phyloP scores from a whole-genome alignment of 2,329 filamentous ascomycete species.

The Metarhizium rileyi region DNA sequence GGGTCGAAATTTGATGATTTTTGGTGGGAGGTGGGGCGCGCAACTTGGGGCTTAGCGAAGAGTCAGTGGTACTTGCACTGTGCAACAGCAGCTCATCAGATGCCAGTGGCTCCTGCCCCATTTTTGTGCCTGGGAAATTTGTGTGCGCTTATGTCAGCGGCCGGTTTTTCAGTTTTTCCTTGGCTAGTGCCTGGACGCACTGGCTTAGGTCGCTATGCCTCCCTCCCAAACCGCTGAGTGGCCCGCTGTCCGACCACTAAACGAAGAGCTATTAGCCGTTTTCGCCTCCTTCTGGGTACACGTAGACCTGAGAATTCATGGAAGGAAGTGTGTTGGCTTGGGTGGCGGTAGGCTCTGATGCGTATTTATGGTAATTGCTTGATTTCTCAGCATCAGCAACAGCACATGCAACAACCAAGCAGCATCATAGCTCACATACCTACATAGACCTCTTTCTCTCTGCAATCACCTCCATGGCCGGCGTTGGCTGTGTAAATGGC shows the following conservation, averaged over 20 bases:
- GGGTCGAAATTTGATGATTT: slow-evolving; percentile 31
- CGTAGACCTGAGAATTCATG: neutral
- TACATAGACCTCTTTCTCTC: neutral
- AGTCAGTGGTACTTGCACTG: too few species aligned
- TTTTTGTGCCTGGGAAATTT: neutral
- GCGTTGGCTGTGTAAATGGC: slow-evolving; percentile 26
- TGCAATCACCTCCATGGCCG: slow-evolving; percentile 17
- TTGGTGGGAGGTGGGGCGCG: slow-evolving; percentile 32
- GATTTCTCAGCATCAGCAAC: slow-evolving; percentile 10
- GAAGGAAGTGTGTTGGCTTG: neutral
- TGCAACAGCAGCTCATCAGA: too few species aligned
- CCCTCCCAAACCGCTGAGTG: neutral
- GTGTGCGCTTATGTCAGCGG: slow-evolving; percentile 9
- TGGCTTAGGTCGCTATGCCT: neutral
- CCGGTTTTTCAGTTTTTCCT: slow-evolving; percentile 2
- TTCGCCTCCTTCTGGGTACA: neutral
- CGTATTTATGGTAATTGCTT: neutral
- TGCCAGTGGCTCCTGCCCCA: too few species aligned
- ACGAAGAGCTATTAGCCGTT: neutral
- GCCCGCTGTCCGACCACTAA: neutral
- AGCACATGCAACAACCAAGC: neutral
- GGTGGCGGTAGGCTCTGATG: neutral
- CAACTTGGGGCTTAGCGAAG: slow-evolving; percentile 29
- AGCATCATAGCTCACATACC: slow-evolving; percentile 5
- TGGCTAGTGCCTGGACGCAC: neutral